Conservation (phyloP, 2,329 filamentous ascomycete species). For the Clonostachys byssicola region DNA sequence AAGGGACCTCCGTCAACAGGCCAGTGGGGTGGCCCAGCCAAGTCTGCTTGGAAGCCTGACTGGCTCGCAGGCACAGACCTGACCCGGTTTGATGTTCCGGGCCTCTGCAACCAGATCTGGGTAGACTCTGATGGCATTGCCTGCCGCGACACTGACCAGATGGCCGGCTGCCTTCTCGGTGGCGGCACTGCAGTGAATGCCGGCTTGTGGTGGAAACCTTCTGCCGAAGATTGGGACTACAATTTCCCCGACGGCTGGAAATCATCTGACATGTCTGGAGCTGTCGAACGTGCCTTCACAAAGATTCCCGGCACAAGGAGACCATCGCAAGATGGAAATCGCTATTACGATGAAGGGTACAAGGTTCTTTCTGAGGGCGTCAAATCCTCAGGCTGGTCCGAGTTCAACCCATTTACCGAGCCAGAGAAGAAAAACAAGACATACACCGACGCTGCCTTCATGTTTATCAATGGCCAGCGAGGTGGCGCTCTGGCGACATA, state of each 20-base stretch:
- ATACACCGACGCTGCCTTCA: constrained; percentile 61
- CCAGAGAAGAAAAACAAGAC: constrained; percentile 62
- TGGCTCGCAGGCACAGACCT: constrained; percentile 62
- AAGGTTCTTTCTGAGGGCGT: constrained; percentile 58
- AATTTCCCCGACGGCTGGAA: constrained; percentile 73
- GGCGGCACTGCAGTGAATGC: constrained; percentile 65
- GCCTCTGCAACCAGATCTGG: constrained; percentile 69
- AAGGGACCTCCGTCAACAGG: constrained; percentile 58
- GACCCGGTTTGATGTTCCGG: constrained; percentile 68
- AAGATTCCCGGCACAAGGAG: constrained; percentile 66
- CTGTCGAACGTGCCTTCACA: constrained; percentile 59
- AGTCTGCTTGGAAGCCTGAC: constrained; percentile 43
- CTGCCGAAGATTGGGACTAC: constrained; percentile 63
- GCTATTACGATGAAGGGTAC: constrained; percentile 65
- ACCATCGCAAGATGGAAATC: constrained; percentile 62
- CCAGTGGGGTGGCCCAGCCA: constrained; percentile 48
- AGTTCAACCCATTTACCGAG: constrained; percentile 54
- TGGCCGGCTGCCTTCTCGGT: constrained; percentile 68
- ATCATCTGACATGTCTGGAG: constrained; percentile 52
- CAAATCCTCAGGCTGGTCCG: constrained; percentile 55
- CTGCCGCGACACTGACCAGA: constrained; percentile 65
- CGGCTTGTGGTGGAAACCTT: constrained; percentile 65
- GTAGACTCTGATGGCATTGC: constrained; percentile 57
- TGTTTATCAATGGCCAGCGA: constrained; percentile 63
- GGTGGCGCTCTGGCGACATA: constrained; percentile 70